Percentiles rank a stretch among this genome's conserved stretches.
phyloP scores from a whole-genome alignment of 345 rosid species.

The Eucalyptus microcorys region DNA sequence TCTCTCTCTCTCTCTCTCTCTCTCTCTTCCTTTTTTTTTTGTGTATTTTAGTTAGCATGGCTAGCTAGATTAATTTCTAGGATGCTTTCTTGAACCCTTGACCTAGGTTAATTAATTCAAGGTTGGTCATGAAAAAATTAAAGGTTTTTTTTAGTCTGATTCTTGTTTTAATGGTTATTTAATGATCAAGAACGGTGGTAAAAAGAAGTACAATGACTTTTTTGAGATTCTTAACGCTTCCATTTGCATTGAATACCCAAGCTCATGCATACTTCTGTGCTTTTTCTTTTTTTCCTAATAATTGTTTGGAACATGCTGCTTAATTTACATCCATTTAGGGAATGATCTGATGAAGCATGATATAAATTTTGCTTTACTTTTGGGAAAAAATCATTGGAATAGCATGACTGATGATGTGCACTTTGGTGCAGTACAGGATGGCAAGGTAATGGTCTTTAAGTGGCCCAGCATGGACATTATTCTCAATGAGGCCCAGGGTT shows the following conservation, averaged over 20 bases:
- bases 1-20: too few species aligned
- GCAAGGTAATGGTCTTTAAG: slow-evolving; percentile 67
- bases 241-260: not conserved
- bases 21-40: too few species aligned
- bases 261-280: not conserved
- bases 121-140: not conserved
- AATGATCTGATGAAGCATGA: not conserved
- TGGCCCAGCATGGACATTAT: slow-evolving; percentile 83
- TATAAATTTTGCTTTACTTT: not conserved
- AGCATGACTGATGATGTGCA: slow-evolving; percentile 17
- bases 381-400: not conserved
- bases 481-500: slow-evolving; percentile 50
- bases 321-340: not conserved
- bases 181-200: not conserved
- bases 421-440: slow-evolving; percentile 83
- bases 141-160: not conserved
- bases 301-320: not conserved
- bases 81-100: not conserved
- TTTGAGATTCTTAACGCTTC: not conserved
- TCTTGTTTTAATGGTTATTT: not conserved
- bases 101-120: not conserved
- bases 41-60: not conserved
- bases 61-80: not conserved
- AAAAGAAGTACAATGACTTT: not conserved
- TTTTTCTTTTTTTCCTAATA: not conserved